These are phyloP conservation scores for Vaccinium darrowii DNA, from an alignment of 148 eudicot species.

Conservation along the genomic window DNA sequence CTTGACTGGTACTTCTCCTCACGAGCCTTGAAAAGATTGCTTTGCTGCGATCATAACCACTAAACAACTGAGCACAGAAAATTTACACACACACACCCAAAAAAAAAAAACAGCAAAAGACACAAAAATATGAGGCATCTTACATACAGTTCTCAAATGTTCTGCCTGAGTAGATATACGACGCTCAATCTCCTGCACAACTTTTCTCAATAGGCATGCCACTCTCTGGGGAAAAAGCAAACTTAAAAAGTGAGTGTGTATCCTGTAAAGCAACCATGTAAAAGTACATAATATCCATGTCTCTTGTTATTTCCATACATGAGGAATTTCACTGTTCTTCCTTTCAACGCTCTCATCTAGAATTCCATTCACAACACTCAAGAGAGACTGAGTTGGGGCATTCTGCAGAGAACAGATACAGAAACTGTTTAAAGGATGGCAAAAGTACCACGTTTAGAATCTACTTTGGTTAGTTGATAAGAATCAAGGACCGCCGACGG, in stretches of 20 bases:
- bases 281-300: neutral
- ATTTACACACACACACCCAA: neutral
- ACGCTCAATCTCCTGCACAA: slow-evolving; percentile 91
- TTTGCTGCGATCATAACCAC: slow-evolving; percentile 57
- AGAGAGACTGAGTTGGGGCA: slow-evolving; percentile 93
- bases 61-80: neutral
- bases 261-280: neutral
- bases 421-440: slow-evolving; percentile 23
- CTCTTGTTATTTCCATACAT: slow-evolving; percentile 43
- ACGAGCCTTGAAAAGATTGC: slow-evolving; percentile 73
- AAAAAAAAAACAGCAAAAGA: neutral
- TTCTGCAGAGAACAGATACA: slow-evolving; percentile 51
- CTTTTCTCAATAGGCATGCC: slow-evolving; percentile 86
- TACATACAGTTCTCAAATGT: slow-evolving; percentile 63
- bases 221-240: slow-evolving; percentile 54
- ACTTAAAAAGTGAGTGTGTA: slow-evolving; percentile 14
- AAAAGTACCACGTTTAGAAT: slow-evolving; percentile 2
- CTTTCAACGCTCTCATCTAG: slow-evolving; percentile 83
- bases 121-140: neutral
- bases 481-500: neutral
- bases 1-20: slow-evolving; percentile 91
- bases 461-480: neutral
- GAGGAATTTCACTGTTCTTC: slow-evolving; percentile 80
- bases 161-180: slow-evolving; percentile 92
- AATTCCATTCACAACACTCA: slow-evolving; percentile 80